A percentile compares a stretch with the other conserved stretches of the same genome.
Evolutionary conservation across 352 stramenopile genomes (phyloP).

Genomic region (Phytophthora pini): DNA sequence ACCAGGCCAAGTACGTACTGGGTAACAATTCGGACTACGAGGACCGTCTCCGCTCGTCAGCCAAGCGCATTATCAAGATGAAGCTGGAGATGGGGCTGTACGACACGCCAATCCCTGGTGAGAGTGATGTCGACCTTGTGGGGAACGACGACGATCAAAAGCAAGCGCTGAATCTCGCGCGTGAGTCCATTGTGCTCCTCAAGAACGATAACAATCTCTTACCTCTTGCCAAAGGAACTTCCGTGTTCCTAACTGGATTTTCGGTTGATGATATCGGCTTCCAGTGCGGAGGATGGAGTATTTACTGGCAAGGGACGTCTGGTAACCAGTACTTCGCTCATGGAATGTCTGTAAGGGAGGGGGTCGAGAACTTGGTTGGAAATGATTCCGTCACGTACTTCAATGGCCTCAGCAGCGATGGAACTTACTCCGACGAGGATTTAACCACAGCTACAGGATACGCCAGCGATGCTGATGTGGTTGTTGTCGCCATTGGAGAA

Average conservation of each 20-base stretch:
- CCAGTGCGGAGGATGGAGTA: conserved; percentile 76
- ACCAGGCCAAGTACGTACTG: conserved; percentile 48
- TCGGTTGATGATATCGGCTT: conserved; percentile 62
- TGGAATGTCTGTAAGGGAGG: conserved; percentile 41
- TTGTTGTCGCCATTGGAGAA: conserved; percentile 44
- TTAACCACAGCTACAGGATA: conserved; percentile 26
- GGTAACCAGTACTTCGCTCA: conserved; percentile 63
- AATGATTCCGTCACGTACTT: conserved; percentile 39
- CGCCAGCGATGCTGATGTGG: conserved; percentile 30
- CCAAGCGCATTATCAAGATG: conserved; percentile 65
- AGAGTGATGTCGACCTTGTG: conserved; percentile 45
- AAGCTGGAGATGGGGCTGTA: conserved; percentile 75
- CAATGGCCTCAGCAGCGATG: conserved; percentile 36
- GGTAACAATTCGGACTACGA: conserved; percentile 33
- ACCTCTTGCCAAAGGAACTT: conserved; percentile 37
- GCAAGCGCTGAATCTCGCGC: conserved; percentile 58
- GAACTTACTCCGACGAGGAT: conserved; percentile 35
- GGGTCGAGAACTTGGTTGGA: conserved; percentile 29
- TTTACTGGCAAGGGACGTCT: conserved; percentile 83
- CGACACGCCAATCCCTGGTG: conserved; percentile 54
- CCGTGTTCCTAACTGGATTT: conserved; percentile 68
- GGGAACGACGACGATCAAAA: conserved; percentile 49
- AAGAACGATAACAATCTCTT: conserved; percentile 70
- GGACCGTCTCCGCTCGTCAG: conserved; percentile 53
- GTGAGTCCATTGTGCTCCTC: conserved; percentile 78